Evolutionary conservation across 495 filamentous ascomycete species (phyloP).

Genomic region (Aspergillus baeticus): DNA sequence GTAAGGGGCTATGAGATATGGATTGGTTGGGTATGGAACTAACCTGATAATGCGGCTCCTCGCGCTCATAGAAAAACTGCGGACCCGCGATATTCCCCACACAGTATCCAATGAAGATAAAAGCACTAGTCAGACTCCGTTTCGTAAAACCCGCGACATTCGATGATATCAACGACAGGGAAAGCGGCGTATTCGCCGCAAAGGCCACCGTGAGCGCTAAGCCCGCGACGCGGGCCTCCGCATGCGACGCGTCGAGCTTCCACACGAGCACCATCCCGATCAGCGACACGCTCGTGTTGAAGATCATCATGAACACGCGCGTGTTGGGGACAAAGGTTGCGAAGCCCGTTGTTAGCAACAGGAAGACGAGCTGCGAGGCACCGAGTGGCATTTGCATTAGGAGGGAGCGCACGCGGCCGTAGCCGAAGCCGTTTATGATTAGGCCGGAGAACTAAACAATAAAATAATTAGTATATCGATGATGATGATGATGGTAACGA

Average conservation of each 20-base stretch:
- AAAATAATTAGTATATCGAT: background rate
- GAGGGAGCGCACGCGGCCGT: conserved; percentile 32
- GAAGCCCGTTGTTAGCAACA: conserved; percentile 29
- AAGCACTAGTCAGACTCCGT: conserved; percentile 42
- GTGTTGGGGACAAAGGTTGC: conserved; percentile 29
- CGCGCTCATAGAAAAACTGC: conserved; percentile 31
- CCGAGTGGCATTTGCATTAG: conserved; percentile 42
- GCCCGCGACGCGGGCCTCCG: conserved; percentile 51
- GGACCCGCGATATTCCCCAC: conserved; percentile 38
- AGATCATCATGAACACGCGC: conserved; percentile 34
- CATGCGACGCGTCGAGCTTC: conserved; percentile 51
- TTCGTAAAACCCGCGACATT: conserved; percentile 67
- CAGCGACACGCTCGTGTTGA: conserved; percentile 37
- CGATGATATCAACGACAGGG: conserved; percentile 53
- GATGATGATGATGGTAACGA: background rate
- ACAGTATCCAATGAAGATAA: conserved; percentile 30
- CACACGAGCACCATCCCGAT: conserved; percentile 60
- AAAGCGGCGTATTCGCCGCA: conserved; percentile 55
- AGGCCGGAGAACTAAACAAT: conserved; percentile 38
- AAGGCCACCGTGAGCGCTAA: conserved; percentile 53
- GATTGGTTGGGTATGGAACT: background rate
- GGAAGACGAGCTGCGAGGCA: conserved; percentile 38
- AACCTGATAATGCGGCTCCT: conserved; percentile 36
- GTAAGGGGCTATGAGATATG: too few species aligned
- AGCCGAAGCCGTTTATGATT: conserved; percentile 42